Evolutionary conservation across 2,329 filamentous ascomycete species (phyloP), one percentile per base, ranked within the genome.

Genomic region (Pseudopithomyces chartarum): DNA sequence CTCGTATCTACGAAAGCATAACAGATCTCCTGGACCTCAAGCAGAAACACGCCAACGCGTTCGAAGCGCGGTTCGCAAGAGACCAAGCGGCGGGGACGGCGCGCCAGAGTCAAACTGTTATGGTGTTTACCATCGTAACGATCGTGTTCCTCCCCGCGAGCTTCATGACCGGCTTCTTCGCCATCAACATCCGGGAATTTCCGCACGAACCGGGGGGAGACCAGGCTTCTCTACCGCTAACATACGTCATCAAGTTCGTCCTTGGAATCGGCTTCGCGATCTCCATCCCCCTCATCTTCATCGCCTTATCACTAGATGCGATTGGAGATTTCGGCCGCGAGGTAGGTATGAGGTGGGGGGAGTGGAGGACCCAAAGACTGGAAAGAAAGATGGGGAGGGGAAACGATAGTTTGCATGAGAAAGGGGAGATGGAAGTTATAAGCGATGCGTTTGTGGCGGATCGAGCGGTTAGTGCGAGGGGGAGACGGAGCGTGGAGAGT

Each of bases 11-110:
- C 65, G 75, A 80, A 42, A 83, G 80, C 55, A 81, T 89, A 43
- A 86, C 83, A 0, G 83, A 88, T 61, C 75, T 89, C 5, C 81
- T 90, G 0, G 87, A 89, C 60, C 79, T 89, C 1, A 90, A 90
- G 65, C 87, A 90, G 64, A 89, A 89, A 69, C 86, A 89, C 56
- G 86, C 85, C 60, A 89, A 89, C 71, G 85, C 85, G 0, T 83
- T 88, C 45, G 87, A 89, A 67, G 87, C 86, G 1, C 82, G 86
- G 2, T 88, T 84, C 51, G 81, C 83, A 0, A 78, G 83, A 17
- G 84, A 88, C 48, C 85, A 88, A 69, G 86, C 87, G 0, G 81
- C 84, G 2, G 83, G 84, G 1, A 87, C 86, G 0, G 84, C 85
- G 0, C 78, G 82, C 7, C 80, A 88, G 73, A 81, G 57, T 13